Evolutionary conservation across 176 grass and related monocot genomes (phyloP), one percentile per base, ranked within the genome.

Genomic region (Secale cereale): DNA sequence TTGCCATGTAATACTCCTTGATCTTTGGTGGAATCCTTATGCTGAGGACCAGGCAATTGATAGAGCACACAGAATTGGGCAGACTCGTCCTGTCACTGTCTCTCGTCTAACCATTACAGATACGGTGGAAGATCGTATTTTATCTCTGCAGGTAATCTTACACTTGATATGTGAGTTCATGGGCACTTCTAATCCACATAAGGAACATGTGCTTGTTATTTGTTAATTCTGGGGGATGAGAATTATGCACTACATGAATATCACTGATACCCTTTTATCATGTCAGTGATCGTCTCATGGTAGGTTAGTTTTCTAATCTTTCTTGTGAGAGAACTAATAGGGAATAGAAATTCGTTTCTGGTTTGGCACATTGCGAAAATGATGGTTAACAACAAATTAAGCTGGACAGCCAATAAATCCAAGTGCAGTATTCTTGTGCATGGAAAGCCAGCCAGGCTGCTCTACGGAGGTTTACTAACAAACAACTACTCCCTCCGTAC

Each of bases 11-110:
- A 97, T 97, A 90, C 89, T 97, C 66, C 94, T 97, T 74, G 94
- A 97, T 92, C 91, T 94, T 83, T 97, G 94, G 94, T 97, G 94
- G 94, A 97, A 97, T 65, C 94, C 94, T 77, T 86, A 89, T 76
- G 87, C 94, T 63, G 94, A 97, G 88, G 94, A 97, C 70, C 94
- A 97, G 78, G 94, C 94, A 78, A 48, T 97, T 84, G 94, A 97
- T 85, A 86, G 94, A 86, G 92, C 94, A 43, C 94, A 97, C 46
- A 89, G 94, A 77, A 97, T 97, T 67, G 94, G 94, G 19, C 94
- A 97, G 82, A 97, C 92, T 80, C 92, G 94, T 70, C 33, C 85
- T 61, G 94, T 97, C 68, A 94, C 94, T 76, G 94, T 97, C 23
- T 90, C 92, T 39, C 89, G 94, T 20, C 54, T 97, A 84, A 94